Evolutionary conservation across 495 filamentous ascomycete species (phyloP).

Genomic region (Chaetomium fimeti): DNA sequence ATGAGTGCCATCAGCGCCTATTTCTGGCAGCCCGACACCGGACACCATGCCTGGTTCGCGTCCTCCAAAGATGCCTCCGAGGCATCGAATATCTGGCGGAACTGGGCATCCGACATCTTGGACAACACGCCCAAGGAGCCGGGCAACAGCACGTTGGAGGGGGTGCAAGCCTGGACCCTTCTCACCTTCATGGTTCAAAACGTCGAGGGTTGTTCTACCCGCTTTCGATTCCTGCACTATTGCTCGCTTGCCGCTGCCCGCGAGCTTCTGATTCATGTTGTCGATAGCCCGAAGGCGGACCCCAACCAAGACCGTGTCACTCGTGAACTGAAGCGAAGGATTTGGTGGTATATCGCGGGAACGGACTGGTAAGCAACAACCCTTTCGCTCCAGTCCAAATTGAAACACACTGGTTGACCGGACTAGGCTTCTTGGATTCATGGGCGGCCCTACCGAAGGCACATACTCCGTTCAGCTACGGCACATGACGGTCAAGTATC

Average conservation of each 20-base stretch:
- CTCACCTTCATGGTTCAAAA: slow-evolving; percentile 41
- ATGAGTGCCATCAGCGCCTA: slow-evolving; percentile 47
- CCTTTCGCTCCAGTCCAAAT: too few species aligned
- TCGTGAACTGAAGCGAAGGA: slow-evolving; percentile 46
- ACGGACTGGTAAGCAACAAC: slow-evolving; percentile 39
- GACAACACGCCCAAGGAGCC: slow-evolving; percentile 35
- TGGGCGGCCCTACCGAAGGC: slow-evolving; percentile 41
- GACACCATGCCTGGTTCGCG: slow-evolving; percentile 30
- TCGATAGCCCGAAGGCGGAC: slow-evolving; percentile 38
- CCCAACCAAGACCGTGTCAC: slow-evolving; percentile 26
- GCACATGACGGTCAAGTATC: slow-evolving; percentile 48
- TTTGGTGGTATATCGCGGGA: slow-evolving; percentile 52
- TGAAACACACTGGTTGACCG: background rate
- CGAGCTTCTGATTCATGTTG: slow-evolving; percentile 44
- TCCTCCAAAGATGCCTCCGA: slow-evolving; percentile 36
- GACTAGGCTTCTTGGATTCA: slow-evolving; percentile 39
- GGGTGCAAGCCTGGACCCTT: slow-evolving; percentile 46
- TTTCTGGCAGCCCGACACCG: slow-evolving; percentile 37
- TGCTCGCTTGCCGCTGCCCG: slow-evolving; percentile 37
- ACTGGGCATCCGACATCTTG: slow-evolving; percentile 41
- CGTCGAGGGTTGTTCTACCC: slow-evolving; percentile 42
- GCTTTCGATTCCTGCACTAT: slow-evolving; percentile 36
- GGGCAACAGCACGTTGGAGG: slow-evolving; percentile 40
- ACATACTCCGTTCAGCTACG: slow-evolving; percentile 43
- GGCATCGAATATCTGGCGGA: slow-evolving; percentile 39